Evolutionary conservation across 345 rosid genomes (phyloP).

Genomic region (Hibiscus tridactylites): DNA sequence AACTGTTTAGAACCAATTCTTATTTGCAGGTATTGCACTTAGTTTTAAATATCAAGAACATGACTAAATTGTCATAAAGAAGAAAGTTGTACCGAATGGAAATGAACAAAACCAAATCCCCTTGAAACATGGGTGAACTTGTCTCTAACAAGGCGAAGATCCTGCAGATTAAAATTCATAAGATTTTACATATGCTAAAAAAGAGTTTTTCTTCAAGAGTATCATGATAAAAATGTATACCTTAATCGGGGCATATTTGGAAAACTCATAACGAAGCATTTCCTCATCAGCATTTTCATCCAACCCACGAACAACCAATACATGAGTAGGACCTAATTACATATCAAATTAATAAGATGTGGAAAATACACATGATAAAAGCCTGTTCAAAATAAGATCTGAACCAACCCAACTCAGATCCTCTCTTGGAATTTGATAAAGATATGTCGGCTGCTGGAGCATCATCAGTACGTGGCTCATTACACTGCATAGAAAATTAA

Average conservation of each 20-base stretch:
- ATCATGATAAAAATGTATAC: constrained; percentile 18
- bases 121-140: constrained; percentile 97
- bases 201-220: not conserved
- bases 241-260: constrained; percentile 96
- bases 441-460: constrained; percentile 79
- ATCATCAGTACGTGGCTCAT: constrained; percentile 89
- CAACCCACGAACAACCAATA: constrained; percentile 93
- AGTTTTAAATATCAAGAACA: not conserved
- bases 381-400: constrained; percentile 16
- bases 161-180: constrained; percentile 44
- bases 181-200: not conserved
- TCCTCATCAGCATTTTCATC: constrained; percentile 99
- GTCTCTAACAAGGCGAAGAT: constrained; percentile 97
- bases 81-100: constrained; percentile 58
- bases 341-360: constrained; percentile 16
- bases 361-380: constrained; percentile 5
- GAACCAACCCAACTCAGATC: constrained; percentile 69
- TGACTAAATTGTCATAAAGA: not conserved
- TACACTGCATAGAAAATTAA: constrained; percentile 45
- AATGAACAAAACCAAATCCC: constrained; percentile 96
- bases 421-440: constrained; percentile 58
- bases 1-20: not conserved
- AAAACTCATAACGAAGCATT: constrained; percentile 93
- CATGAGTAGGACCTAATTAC: constrained; percentile 84
- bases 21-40: not conserved